Conservation (phyloP, 495 filamentous ascomycete genomes). For the Penicillium bovifimosum region DNA sequence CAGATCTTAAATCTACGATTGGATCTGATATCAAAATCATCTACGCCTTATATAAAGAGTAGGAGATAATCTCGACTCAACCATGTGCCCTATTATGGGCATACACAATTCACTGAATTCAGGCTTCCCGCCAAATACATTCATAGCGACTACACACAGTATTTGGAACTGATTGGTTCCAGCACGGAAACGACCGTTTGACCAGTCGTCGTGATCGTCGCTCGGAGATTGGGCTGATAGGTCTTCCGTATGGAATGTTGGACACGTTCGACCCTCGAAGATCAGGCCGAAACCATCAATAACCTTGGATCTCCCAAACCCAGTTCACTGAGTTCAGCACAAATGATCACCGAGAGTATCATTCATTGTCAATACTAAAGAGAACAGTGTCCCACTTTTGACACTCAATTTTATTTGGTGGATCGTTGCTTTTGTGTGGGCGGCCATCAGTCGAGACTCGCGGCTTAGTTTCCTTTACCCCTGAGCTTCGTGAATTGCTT, state of each 20-base stretch:
- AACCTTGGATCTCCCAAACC: conserved; percentile 13
- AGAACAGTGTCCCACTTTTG: no score
- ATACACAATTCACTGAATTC: not conserved
- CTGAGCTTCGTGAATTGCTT: conserved; percentile 12
- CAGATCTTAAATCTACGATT: not conserved
- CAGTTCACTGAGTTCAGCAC: conserved; percentile 10
- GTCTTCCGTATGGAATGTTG: not conserved
- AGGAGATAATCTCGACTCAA: no score
- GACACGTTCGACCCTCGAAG: not conserved
- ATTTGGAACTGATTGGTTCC: conserved; percentile 1
- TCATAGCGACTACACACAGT: not conserved
- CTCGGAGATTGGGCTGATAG: conserved; percentile 1
- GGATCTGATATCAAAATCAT: not conserved
- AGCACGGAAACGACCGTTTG: conserved; percentile 4
- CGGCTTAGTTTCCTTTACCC: conserved; percentile 15
- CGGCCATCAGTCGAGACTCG: conserved; percentile 11
- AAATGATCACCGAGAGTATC: conserved; percentile 25
- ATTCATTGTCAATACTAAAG: conserved; percentile 15
- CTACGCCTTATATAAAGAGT: no score
- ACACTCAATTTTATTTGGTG: not conserved
- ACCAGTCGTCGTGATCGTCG: conserved; percentile 7
- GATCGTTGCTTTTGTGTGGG: conserved; percentile 2
- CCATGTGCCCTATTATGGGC: not conserved
- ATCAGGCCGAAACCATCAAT: not conserved
- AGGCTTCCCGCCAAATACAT: not conserved